Base-by-base conservation (phyloP, 148 eudicot species). In the Gaultheria prostrata region DNA sequence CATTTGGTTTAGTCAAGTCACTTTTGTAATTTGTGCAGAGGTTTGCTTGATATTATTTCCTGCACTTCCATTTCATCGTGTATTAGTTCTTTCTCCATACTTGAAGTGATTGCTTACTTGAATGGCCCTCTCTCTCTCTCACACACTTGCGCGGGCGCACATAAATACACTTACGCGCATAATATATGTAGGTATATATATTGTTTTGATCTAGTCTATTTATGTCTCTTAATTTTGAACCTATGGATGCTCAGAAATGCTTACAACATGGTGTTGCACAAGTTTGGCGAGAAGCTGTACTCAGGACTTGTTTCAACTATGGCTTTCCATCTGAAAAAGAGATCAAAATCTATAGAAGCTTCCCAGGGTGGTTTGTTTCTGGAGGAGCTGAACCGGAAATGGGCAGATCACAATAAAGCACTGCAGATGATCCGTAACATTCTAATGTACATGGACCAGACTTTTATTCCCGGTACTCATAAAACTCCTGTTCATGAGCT, bases 381-480 rank as follows among this genome's bases (percentile, higher is more conserved):
- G 72, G 72, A 67, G 35, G 72, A 67, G 72, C 72, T 67, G 79
- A 94, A 94, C 83, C 86, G 90, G 65, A 91, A 91, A 87, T 94
- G 98, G 98, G 67, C 85, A 48, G 95, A 94, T 71, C 98, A 94
- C 86, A 93, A 92, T 77, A 94, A 93, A 72, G 94, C 98, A 43
- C 84, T 94, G 79, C 93, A 94, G 82, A 94, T 93, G 95, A 94
- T 94, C 46, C 90, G 98, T 56, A 95, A 94, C 35, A 67, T 67
- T 67, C 72, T 67, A 28, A 67, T 67, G 72, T 67, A 67, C 72
- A 67, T 67, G 72, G 72, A 67, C 72, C 30, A 39, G 2, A 67
- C 72, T 28, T 67, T 67, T 67, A 67, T 67, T 67, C 72, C 72
- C 8, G 30, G 72, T 67, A 67, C 72, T 6, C 18, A 4, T 67